These are phyloP conservation scores for Saccharomycopsis hybrid DNA, from an alignment of 1,139 yeast species.

Conservation along the genomic window DNA sequence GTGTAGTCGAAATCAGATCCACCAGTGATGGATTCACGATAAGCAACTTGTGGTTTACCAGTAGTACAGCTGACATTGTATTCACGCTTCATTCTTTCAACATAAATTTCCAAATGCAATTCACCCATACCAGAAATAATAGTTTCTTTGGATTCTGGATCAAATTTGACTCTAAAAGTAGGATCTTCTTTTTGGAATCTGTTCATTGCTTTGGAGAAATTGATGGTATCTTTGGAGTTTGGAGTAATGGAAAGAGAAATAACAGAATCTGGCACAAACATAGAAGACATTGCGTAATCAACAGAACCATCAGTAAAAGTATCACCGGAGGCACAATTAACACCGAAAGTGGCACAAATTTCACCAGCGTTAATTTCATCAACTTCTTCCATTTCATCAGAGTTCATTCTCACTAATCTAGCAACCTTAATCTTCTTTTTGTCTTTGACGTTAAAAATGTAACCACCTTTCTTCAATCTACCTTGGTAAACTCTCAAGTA, in stretches of 20 bases:
- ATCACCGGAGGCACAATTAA: slow-evolving; percentile 99
- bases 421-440: slow-evolving; percentile 93
- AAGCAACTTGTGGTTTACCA: slow-evolving; percentile 97
- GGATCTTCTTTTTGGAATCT: slow-evolving; percentile 99
- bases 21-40: slow-evolving; percentile 83
- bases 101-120: slow-evolving; percentile 91
- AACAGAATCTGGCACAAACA: slow-evolving; percentile 98
- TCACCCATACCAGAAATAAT: slow-evolving; percentile 99
- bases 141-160: slow-evolving; percentile 89
- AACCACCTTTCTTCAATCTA: slow-evolving; percentile 80
- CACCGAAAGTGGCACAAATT: slow-evolving; percentile 98
- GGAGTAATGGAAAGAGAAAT: slow-evolving; percentile 89
- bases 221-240: slow-evolving; percentile 77
- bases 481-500: slow-evolving; percentile 98
- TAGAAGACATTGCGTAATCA: slow-evolving; percentile 86
- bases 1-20: slow-evolving; percentile 84
- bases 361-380: slow-evolving; percentile 97
- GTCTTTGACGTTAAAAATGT: slow-evolving; percentile 81
- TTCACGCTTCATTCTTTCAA: slow-evolving; percentile 96
- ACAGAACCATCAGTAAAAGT: slow-evolving; percentile 83
- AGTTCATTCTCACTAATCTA: slow-evolving; percentile 97
- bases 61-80: slow-evolving; percentile 93
- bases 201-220: slow-evolving; percentile 93
- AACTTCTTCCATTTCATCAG: slow-evolving; percentile 97
- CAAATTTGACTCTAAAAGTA: slow-evolving; percentile 89